These are phyloP conservation scores for Voacanga thouarsii DNA, from an alignment of 257 asterid species.

Conservation along the genomic window DNA sequence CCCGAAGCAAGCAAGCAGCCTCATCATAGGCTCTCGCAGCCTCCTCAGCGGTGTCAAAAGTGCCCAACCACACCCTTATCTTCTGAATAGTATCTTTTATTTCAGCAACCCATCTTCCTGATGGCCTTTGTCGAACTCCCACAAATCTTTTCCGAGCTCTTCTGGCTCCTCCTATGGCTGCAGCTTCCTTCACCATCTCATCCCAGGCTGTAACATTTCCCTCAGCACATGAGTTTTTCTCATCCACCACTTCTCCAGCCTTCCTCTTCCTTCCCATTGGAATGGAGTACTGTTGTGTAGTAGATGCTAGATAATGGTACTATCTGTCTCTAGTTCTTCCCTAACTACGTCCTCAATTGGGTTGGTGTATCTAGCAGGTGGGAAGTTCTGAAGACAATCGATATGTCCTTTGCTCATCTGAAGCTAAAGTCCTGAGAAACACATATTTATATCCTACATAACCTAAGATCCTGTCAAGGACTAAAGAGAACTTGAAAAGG, in stretches of 20 bases:
- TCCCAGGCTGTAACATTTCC: conserved; percentile 12
- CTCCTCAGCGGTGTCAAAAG: conserved; percentile 79
- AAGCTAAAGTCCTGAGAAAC: neutral
- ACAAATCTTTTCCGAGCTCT: conserved; percentile 59
- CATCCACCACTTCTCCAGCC: conserved; percentile 28
- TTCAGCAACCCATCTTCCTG: conserved; percentile 89
- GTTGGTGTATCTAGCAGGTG: neutral
- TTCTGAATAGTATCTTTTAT: conserved; percentile 75
- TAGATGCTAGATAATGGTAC: too few relatives aligned
- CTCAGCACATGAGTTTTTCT: conserved; percentile 17
- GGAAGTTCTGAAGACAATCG: conserved; percentile 1
- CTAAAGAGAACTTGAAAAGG: neutral
- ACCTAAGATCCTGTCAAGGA: neutral
- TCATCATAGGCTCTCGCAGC: conserved; percentile 81
- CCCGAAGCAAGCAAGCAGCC: conserved; percentile 80
- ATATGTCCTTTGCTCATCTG: neutral
- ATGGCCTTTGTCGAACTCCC: conserved; percentile 74
- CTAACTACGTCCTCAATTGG: neutral
- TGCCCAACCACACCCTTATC: conserved; percentile 75
- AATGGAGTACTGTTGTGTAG: neutral
- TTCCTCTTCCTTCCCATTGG: conserved; percentile 70
- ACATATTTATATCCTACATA: conserved; percentile 8
- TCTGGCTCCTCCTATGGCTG: conserved; percentile 41
- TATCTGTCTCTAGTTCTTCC: too few relatives aligned
- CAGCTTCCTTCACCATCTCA: conserved; percentile 32